Base-by-base conservation (phyloP, 2,329 filamentous ascomycete species). In the Stachybotrys elegans region DNA sequence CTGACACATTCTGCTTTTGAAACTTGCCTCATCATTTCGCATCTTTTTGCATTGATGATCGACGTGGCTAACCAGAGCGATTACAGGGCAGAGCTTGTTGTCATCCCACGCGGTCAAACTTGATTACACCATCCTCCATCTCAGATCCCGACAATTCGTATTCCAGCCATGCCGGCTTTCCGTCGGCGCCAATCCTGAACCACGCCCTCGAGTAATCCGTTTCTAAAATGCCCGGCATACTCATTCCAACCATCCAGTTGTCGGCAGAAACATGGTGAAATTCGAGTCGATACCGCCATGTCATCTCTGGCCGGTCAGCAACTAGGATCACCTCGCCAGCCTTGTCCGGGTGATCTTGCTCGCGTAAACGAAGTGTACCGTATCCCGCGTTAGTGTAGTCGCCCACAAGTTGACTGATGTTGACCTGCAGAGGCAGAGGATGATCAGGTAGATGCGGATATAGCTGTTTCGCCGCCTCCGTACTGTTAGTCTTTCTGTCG, bases 381-480 rank as follows among this genome's bases (percentile, higher is more conserved):
- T 74, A 75, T 4, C 62, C 70, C 2, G 64, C 61, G 43, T 75
- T 62, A 47, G 56, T 65, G 49, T 75, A 77, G 2, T 60, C 68
- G 4, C 73, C 73, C 2, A 55, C 50, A 17, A 62, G 45, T 2
- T 53, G 47, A 47, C 68, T 67, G 27, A 54, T 52, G 14, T 52
- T 46, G 4, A 73, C 51, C 0, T 67, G 61, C 14, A 57, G 58
- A 4, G 67, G 65, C 22, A 68, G 38, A 1, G 62, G 56, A 14
- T 62, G 61, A 3, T 57, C 31, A 1, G 68, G 62, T 4, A 61
- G 59, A 6, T 61, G 39, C 0, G 70, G 69, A 47, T 67, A 75
- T 25, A 67, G 51, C 2, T 49, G 48, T 5, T 67, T 55, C 2
- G 63, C 48, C 2, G 62, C 62, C 2, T 61, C 60, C 14, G 63